Evolutionary conservation across 371 early-diverging fungal genomes (phyloP), one percentile per base, ranked within the genome.

Genomic region (Mitosporidium daphniae): DNA sequence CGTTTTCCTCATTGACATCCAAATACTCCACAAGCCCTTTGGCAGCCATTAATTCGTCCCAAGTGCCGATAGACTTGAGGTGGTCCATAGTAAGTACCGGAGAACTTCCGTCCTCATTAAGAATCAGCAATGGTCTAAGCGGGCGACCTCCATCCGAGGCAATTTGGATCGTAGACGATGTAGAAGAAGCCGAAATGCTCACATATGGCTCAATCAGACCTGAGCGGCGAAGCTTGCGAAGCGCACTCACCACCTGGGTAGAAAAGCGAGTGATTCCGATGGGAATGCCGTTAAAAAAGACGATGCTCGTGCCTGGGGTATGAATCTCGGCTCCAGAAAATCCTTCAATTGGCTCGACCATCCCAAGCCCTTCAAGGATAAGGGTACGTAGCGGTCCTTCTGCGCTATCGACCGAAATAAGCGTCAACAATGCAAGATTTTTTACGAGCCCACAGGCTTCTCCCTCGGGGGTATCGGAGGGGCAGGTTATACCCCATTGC

Each of bases 381-480:
- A 4, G 62, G 57, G 55, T 52, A 31, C 53, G 42, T 14, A 82
- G 52, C 1, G 68, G 59, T 4, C 51, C 61, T 34, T 70, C 65
- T 26, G 72, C 73, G 28, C 64, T 58, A 36, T 86, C 86, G 1
- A 78, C 80, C 0, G 95, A 91, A 45, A 98, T 86, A 49, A 95
- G 94, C 5, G 95, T 71, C 70, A 94, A 74, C 21, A 94, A 47
- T 0, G 94, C 93, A 48, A 98, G 50, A 36, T 94, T 98, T 55
- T 95, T 95, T 22, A 98, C 84, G 27, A 98, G 55, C 37, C 99
- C 97, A 50, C 99, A 98, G 0, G 77, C 78, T 55, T 98, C 91
- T 38, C 99, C 95, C 65, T 98, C 99, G 3, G 99, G 95, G 2
- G 99, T 98, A 46, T 98, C 99, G 0, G 78, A 69, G 0, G 95